phyloP scores from a whole-genome alignment of 768 basidiomycete genomes.

The Tricholomella constricta region DNA sequence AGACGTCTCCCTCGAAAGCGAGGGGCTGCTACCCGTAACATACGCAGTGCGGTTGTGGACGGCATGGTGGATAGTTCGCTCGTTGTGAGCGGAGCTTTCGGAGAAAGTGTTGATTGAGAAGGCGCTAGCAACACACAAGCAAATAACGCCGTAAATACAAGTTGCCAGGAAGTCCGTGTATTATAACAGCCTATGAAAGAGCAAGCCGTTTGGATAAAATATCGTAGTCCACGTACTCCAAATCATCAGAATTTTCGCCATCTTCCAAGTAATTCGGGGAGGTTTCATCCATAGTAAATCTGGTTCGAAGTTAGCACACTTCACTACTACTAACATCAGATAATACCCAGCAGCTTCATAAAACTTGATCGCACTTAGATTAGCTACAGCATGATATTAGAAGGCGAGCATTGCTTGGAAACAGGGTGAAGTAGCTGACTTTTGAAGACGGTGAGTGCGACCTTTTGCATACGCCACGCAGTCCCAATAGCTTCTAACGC shows the following conservation, averaged over 20 bases:
- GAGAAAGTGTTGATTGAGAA: slow-evolving; percentile 12
- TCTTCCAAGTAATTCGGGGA: slow-evolving; percentile 47
- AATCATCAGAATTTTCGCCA: slow-evolving; percentile 30
- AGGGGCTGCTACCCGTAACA: slow-evolving; percentile 39
- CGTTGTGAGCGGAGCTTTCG: slow-evolving; percentile 12
- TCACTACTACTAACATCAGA: neutral
- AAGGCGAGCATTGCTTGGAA: slow-evolving; percentile 1
- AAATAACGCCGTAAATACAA: slow-evolving; percentile 12
- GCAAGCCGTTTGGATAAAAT: slow-evolving; percentile 40
- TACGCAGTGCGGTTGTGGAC: slow-evolving; percentile 51
- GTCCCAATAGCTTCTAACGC: slow-evolving; percentile 51
- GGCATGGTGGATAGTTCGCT: slow-evolving; percentile 35
- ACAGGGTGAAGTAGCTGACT: slow-evolving; percentile 39
- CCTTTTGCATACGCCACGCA: slow-evolving; percentile 61
- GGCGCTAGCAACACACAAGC: slow-evolving; percentile 15
- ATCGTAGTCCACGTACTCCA: slow-evolving; percentile 43
- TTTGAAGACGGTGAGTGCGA: slow-evolving; percentile 78
- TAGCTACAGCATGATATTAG: slow-evolving; percentile 36
- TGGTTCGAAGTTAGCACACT: slow-evolving; percentile 27
- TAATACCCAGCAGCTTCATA: slow-evolving; percentile 57
- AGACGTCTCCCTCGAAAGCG: slow-evolving; percentile 46
- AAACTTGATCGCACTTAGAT: slow-evolving; percentile 47
- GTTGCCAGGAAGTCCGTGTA: neutral
- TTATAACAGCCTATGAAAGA: neutral
- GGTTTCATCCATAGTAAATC: slow-evolving; percentile 54